phyloP scores from a whole-genome alignment of 2,329 filamentous ascomycete genomes.

The Thielaviopsis punctulata region DNA sequence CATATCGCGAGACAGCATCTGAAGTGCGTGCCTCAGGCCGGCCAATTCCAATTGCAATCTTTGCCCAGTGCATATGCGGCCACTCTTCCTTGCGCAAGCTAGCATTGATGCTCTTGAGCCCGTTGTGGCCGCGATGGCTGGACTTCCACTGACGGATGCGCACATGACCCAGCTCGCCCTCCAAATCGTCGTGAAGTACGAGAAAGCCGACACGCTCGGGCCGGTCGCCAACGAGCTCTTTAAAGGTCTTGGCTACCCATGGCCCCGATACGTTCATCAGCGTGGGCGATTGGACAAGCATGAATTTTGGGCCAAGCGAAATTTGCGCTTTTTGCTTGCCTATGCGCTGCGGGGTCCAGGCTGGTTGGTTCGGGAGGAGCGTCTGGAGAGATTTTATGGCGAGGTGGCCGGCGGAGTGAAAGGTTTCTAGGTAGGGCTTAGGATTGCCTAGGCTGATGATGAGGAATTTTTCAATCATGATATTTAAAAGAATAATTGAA shows the following conservation, averaged over 20 bases:
- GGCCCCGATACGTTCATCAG: conserved; percentile 75
- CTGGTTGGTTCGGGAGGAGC: conserved; percentile 28
- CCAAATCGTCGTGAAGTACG: conserved; percentile 78
- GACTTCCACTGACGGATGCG: conserved; percentile 43
- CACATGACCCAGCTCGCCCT: conserved; percentile 51
- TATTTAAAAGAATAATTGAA: background rate
- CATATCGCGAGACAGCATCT: conserved; percentile 55
- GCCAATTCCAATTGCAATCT: conserved; percentile 78
- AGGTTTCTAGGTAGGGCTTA: conserved; percentile 52
- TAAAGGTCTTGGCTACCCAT: conserved; percentile 50
- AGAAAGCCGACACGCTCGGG: conserved; percentile 37
- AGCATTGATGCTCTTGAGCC: conserved; percentile 48
- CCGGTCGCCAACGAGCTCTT: conserved; percentile 28
- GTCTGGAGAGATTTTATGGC: conserved; percentile 45
- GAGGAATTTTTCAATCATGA: conserved; percentile 37
- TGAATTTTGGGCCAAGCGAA: conserved; percentile 35
- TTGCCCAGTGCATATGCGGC: conserved; percentile 27
- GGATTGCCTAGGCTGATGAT: conserved; percentile 83
- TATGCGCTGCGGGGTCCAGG: conserved; percentile 29
- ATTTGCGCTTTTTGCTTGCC: conserved; percentile 35
- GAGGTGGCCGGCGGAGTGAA: conserved; percentile 77
- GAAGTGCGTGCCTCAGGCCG: conserved; percentile 53
- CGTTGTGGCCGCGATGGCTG: conserved; percentile 58
- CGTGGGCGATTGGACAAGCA: conserved; percentile 55
- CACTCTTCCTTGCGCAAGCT: conserved; percentile 28